These are phyloP conservation scores for Hyphodiscus hymeniophilus DNA, from an alignment of 495 filamentous ascomycete species.

Conservation along the genomic window DNA sequence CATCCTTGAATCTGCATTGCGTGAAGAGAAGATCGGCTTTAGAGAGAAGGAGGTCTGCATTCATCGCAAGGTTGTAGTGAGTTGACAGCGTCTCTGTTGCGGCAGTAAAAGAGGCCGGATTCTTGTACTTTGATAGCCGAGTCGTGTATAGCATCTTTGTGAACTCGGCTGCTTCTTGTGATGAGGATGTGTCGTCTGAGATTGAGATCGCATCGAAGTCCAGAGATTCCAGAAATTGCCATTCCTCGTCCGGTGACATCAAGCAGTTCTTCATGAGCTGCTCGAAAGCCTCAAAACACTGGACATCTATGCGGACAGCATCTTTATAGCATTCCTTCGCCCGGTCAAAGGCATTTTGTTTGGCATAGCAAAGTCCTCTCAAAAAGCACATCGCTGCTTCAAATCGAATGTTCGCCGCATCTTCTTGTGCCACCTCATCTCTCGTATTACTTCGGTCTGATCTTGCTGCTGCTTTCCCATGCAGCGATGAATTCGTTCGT, in stretches of 20 bases:
- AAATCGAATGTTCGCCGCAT: constrained; percentile 63
- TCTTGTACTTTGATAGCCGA: constrained; percentile 90
- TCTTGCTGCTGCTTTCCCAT: constrained; percentile 28
- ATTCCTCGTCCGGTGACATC: constrained; percentile 97
- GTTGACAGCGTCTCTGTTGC: constrained; percentile 86
- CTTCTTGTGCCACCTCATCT: constrained; percentile 36
- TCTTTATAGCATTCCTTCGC: constrained; percentile 98
- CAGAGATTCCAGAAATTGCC: constrained; percentile 82
- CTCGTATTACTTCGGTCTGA: constrained; percentile 47
- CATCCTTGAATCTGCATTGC: constrained; percentile 85
- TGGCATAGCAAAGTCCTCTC: constrained; percentile 87
- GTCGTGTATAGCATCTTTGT: constrained; percentile 97
- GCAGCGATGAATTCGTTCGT: constrained; percentile 23
- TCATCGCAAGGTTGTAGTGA: constrained; percentile 80
- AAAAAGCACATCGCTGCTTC: constrained; percentile 98
- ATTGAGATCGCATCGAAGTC: constrained; percentile 77
- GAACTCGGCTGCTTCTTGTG: constrained; percentile 84
- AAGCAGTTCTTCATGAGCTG: constrained; percentile 95
- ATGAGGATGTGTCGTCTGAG: constrained; percentile 45
- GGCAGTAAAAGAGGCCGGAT: constrained; percentile 71
- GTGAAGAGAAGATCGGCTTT: constrained; percentile 88
- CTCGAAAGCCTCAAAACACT: constrained; percentile 97
- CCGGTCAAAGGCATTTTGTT: constrained; percentile 94
- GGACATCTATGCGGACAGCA: constrained; percentile 91
- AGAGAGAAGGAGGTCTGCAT: constrained; percentile 89